phyloP scores from a whole-genome alignment of 2,329 filamentous ascomycete species.

The Xylariaceae sp. region DNA sequence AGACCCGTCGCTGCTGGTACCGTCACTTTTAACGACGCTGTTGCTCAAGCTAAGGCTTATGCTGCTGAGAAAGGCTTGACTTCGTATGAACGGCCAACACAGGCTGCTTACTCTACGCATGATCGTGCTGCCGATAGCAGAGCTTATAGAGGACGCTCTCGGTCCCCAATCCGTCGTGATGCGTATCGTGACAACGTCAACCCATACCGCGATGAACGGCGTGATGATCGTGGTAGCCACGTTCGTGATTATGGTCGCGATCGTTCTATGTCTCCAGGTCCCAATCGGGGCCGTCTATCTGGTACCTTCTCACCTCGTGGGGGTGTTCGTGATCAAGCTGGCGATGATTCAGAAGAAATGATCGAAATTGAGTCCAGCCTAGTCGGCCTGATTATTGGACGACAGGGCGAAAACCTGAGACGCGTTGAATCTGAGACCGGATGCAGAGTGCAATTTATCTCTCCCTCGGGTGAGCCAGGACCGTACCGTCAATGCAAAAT shows the following conservation, averaged over 20 bases:
- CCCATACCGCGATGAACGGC: constrained; percentile 80
- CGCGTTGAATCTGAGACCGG: constrained; percentile 78
- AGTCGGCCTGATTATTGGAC: constrained; percentile 85
- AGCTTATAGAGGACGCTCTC: constrained; percentile 65
- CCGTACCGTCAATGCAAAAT: constrained; percentile 82
- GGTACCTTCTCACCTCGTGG: constrained; percentile 57
- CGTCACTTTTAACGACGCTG: constrained; percentile 77
- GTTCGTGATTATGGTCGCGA: constrained; percentile 59
- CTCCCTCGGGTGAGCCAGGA: constrained; percentile 66
- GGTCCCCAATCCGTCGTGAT: constrained; percentile 68
- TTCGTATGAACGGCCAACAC: constrained; percentile 52
- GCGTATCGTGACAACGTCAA: constrained; percentile 72
- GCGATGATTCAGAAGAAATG: constrained; percentile 70
- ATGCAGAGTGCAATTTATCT: constrained; percentile 83
- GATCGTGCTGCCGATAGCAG: constrained; percentile 48
- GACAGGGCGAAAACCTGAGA: constrained; percentile 82
- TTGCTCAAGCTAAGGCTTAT: constrained; percentile 78
- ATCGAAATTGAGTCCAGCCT: constrained; percentile 83
- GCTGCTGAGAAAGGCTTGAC: constrained; percentile 73
- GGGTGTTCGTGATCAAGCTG: constrained; percentile 43
- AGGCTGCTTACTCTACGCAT: constrained; percentile 41
- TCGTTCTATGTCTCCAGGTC: constrained; percentile 66
- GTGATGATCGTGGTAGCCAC: constrained; percentile 58
- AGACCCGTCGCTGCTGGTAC: constrained; percentile 76
- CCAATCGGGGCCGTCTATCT: constrained; percentile 45